Evolutionary conservation across 495 filamentous ascomycete species (phyloP).

Genomic region (Poronia punctata): DNA sequence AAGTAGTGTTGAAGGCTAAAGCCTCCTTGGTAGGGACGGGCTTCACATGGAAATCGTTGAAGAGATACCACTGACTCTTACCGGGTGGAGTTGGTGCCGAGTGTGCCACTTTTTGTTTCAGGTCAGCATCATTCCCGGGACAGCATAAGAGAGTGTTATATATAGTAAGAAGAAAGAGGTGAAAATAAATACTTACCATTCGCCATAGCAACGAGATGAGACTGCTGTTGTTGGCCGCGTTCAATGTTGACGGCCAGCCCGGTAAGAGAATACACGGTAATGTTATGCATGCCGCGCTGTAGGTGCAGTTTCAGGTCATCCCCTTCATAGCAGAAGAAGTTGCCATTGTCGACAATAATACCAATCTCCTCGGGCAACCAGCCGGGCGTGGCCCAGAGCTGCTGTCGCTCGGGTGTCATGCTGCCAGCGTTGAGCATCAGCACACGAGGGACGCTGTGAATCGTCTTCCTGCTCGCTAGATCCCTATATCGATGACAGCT

Average conservation of each 20-base stretch:
- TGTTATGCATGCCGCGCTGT: constrained; percentile 54
- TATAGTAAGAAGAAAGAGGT: not conserved
- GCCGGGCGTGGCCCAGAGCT: constrained; percentile 76
- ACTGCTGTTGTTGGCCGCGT: constrained; percentile 70
- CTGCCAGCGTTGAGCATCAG: constrained; percentile 78
- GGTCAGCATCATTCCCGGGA: constrained; percentile 3
- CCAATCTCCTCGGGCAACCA: constrained; percentile 94
- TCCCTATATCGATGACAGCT: constrained; percentile 80
- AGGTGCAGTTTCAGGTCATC: constrained; percentile 69
- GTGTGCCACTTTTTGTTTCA: constrained; percentile 54
- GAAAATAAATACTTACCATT: constrained; percentile 57
- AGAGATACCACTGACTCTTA: constrained; percentile 76
- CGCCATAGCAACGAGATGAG: constrained; percentile 85
- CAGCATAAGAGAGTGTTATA: not conserved
- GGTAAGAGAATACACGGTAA: constrained; percentile 85
- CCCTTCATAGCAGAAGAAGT: constrained; percentile 86
- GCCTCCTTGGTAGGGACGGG: constrained; percentile 74
- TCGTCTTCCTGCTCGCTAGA: constrained; percentile 68
- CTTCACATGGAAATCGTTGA: constrained; percentile 93
- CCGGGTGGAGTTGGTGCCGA: constrained; percentile 48
- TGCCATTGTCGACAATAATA: constrained; percentile 69
- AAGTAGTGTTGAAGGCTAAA: constrained; percentile 74
- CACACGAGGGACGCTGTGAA: constrained; percentile 72
- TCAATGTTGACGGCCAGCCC: constrained; percentile 86
- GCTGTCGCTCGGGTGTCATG: constrained; percentile 59